phyloP scores from a whole-genome alignment of 371 early-diverging fungal genomes.

The Mortierella sp. region DNA sequence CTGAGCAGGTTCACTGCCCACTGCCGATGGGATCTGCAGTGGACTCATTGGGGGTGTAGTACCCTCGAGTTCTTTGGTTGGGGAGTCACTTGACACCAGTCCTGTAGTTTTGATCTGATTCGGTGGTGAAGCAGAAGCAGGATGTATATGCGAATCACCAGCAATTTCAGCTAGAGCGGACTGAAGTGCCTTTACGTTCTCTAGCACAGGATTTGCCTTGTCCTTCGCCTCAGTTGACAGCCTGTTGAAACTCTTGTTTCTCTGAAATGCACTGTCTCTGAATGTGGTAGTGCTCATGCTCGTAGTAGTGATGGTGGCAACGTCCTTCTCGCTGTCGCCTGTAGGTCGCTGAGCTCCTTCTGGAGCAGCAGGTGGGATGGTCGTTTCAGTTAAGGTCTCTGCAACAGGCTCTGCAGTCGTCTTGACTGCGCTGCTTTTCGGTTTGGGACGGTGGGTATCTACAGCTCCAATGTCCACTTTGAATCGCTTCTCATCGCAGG shows the following conservation, averaged over 20 bases:
- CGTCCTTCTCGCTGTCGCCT: conserved; percentile 20
- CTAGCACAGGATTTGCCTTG: conserved; percentile 2
- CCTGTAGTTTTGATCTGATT: conserved; percentile 23
- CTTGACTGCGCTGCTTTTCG: conserved; percentile 37
- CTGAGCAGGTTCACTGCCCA: not conserved
- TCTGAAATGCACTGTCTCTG: conserved; percentile 31
- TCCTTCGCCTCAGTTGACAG: conserved; percentile 1
- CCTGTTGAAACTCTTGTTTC: conserved; percentile 16
- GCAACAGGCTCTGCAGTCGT: conserved; percentile 7
- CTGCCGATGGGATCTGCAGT: not conserved
- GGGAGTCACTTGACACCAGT: not conserved
- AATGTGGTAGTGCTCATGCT: conserved; percentile 53
- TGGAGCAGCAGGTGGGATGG: not conserved
- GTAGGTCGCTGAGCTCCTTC: conserved; percentile 12
- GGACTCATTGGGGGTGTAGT: conserved; percentile 11
- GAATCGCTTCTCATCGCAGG: conserved; percentile 90
- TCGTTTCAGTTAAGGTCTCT: conserved; percentile 4
- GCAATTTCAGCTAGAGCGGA: conserved; percentile 20
- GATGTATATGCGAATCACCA: conserved; percentile 14
- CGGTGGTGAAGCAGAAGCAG: conserved; percentile 19
- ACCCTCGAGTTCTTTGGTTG: not conserved
- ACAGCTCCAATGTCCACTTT: conserved; percentile 88
- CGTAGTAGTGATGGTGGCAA: conserved; percentile 45
- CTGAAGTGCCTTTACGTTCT: conserved; percentile 23
- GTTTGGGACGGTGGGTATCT: conserved; percentile 83